Base-by-base conservation (phyloP, 768 basidiomycete species). In the Amanita rubescens region DNA sequence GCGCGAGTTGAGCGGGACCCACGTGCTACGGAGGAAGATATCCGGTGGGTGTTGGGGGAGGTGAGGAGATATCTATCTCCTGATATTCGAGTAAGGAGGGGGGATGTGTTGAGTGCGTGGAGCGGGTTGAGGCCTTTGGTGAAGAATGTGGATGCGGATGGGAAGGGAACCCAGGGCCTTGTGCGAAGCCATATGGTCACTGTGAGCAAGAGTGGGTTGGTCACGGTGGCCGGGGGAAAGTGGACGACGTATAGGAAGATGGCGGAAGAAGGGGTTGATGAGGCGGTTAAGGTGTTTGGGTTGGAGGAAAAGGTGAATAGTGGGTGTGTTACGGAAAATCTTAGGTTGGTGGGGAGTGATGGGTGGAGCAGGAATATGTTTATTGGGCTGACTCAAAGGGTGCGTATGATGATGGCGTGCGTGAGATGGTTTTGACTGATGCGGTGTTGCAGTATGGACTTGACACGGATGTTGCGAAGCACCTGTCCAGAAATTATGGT, bases 171-270 rank as follows among this genome's bases (percentile, higher is more conserved):
- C 15, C 85, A 94, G 69, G 87, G 86, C 0, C 72, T 99, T 49
- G 95, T 99, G 17, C 72, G 95, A 63, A 97, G 87, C 65, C 95
- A 98, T 71, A 80, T 99, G 78, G 88, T 96, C 58, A 79, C 93
- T 64, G 82, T 92, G 32, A 82, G 79, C 38, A 77, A 79, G 44
- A 82, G 82, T 57, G 93, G 94, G 15, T 72, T 99, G 60, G 69
- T 99, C 56, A 97, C 94, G 25, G 93, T 97, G 61, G 93, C 91
- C 2, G 95, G 95, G 15, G 95, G 95, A 4, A 99, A 99, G 69
- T 99, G 95, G 95, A 99, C 95, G 55, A 97, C 95, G 45, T 99
- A 97, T 72, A 75, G 90, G 46, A 85, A 84, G 30, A 96, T 98
- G 95, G 93, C 95, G 20, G 79, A 93, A 72, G 95, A 98, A 73